Evolutionary conservation across 306 rosid genomes (phyloP).

Genomic region (Lupinus albus): DNA sequence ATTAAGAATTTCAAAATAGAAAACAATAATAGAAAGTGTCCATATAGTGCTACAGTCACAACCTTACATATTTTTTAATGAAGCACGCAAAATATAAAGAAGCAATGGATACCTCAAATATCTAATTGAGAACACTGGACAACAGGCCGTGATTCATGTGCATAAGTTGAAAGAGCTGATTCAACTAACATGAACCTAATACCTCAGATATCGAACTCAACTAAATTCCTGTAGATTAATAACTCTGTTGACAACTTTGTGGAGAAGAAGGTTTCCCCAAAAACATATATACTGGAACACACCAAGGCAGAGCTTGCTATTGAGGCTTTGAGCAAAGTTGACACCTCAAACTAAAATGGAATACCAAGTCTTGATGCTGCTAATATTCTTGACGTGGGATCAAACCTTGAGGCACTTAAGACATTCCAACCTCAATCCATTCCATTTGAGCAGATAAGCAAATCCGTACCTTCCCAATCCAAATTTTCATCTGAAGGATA

Average conservation of each 20-base stretch:
- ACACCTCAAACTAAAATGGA: conserved; percentile 11
- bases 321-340: conserved; percentile 32
- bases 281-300: conserved; percentile 33
- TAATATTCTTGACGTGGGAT: neutral
- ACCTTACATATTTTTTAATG: too few relatives aligned
- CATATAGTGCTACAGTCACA: too few relatives aligned
- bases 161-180: conserved; percentile 41
- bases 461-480: conserved; percentile 25
- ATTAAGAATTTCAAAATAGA: too few relatives aligned
- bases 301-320: conserved; percentile 15
- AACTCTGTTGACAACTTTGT: conserved; percentile 32
- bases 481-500: conserved; percentile 32
- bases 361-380: conserved; percentile 17
- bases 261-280: conserved; percentile 41
- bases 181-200: conserved; percentile 38
- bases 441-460: conserved; percentile 27
- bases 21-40: too few relatives aligned
- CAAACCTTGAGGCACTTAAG: conserved; percentile 2
- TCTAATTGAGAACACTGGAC: conserved; percentile 38
- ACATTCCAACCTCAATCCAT: conserved; percentile 33
- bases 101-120: too few relatives aligned
- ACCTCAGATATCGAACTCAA: conserved; percentile 44
- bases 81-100: too few relatives aligned
- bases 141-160: conserved; percentile 33
- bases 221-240: conserved; percentile 32